Percentiles rank a stretch among this genome's conserved stretches.
phyloP scores from a whole-genome alignment of 805 yeast genomes.

The Barnettozyma siamensis region DNA sequence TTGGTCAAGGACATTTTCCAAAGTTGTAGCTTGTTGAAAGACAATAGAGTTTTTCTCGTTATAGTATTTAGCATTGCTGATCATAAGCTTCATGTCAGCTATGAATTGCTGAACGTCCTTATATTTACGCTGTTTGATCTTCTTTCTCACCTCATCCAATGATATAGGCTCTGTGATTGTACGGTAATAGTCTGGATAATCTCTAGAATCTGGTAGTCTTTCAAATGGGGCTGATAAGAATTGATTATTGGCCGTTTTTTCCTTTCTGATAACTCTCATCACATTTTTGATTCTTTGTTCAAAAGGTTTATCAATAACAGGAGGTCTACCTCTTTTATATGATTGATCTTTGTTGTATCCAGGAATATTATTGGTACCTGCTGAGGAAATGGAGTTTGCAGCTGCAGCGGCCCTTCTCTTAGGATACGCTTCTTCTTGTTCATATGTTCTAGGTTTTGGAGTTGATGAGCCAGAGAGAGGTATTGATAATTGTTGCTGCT shows the following conservation, averaged over 20 bases:
- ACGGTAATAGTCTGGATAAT: slow-evolving; percentile 40
- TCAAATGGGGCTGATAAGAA: slow-evolving; percentile 66
- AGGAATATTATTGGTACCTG: slow-evolving; percentile 1
- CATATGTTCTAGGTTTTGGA: slow-evolving; percentile 5
- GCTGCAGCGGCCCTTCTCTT: slow-evolving; percentile 5
- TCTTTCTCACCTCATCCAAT: slow-evolving; percentile 68
- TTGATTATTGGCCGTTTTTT: slow-evolving; percentile 46
- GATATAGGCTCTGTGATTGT: slow-evolving; percentile 55
- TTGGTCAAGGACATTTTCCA: slow-evolving; percentile 56
- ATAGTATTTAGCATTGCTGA: slow-evolving; percentile 66
- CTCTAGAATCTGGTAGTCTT: slow-evolving; percentile 63
- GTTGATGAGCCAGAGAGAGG: slow-evolving; percentile 1
- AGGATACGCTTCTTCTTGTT: slow-evolving; percentile 2
- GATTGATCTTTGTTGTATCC: slow-evolving; percentile 20
- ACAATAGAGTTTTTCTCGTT: slow-evolving; percentile 53
- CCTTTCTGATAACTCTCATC: slow-evolving; percentile 73
- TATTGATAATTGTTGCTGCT: slow-evolving; percentile 7
- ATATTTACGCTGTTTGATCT: slow-evolving; percentile 82
- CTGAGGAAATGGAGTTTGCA: slow-evolving; percentile 6
- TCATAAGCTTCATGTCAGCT: slow-evolving; percentile 68
- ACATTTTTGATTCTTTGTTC: slow-evolving; percentile 89
- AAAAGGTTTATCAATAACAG: slow-evolving; percentile 84
- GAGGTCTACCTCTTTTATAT: slow-evolving; percentile 79
- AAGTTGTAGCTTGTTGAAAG: slow-evolving; percentile 52
- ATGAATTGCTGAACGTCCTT: slow-evolving; percentile 68